Evolutionary conservation across 345 rosid species (phyloP), one percentile per base, ranked within the genome.

Genomic region (Salix brachista): DNA sequence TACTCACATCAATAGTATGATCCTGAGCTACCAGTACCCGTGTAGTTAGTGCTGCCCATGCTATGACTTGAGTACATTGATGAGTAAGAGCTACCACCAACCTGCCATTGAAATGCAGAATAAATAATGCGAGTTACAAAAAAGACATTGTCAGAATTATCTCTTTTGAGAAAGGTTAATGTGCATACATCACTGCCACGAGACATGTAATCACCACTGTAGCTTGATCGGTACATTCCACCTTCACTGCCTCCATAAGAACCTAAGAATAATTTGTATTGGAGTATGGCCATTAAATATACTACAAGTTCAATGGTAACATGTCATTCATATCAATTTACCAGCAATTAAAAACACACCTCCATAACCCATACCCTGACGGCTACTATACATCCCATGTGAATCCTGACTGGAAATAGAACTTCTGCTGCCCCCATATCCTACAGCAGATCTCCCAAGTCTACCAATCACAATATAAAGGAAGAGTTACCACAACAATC

Each of bases 11-110:
- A 96, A 75, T 96, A 96, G 83, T 93, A 96, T 72, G 97, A 90
- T 34, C 99, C 95, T 65, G 94, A 91, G 82, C 97, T 91, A 85
- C 98, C 83, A 34, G 84, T 77, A 61, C 92, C 92, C 89, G 91
- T 87, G 87, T 93, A 93, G 80, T 87, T 83, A 85, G 90, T 86
- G 75, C 97, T 86, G 23, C 94, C 91, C 85, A 87, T 81, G 56
- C 97, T 88, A 79, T 97, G 99, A 84, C 92, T 83, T 8, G 98
- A 82, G 79, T 96, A 93, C 78, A 91, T 69, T 23, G 98, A 91
- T 50, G 99, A 89, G 82, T 96, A 96, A 32, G 97, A 90, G 81
- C 94, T 87, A 83, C 97, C 87, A 69, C 95, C 96, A 82, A 84
- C 99, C 99, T 96, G 88, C 75, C 77, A 81, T 19, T 42, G 18